Conservation (phyloP, 768 basidiomycete genomes). For the Pisolithus sp. region DNA sequence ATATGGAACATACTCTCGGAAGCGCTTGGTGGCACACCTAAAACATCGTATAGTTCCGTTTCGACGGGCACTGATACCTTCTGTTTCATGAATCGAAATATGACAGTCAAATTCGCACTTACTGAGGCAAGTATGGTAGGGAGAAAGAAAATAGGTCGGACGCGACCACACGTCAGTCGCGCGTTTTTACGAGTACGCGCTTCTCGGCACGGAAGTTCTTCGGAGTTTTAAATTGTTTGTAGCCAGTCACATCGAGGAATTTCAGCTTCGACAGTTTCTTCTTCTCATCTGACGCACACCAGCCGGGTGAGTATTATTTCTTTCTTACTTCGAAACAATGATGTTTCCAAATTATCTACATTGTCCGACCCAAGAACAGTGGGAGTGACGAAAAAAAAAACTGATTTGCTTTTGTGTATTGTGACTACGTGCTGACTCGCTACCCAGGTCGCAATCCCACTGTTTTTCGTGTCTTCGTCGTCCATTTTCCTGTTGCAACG, state of each 20-base stretch:
- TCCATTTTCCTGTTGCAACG: slow-evolving; percentile 13
- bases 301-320: slow-evolving; percentile 14
- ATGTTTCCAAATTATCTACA: slow-evolving; percentile 80
- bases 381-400: slow-evolving; percentile 42
- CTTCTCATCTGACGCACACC: not conserved
- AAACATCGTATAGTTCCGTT: slow-evolving; percentile 79
- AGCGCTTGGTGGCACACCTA: slow-evolving; percentile 67
- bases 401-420: slow-evolving; percentile 14
- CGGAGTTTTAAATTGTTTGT: slow-evolving; percentile 26
- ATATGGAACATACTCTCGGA: slow-evolving; percentile 50
- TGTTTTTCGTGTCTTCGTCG: slow-evolving; percentile 2
- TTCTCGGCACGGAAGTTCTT: slow-evolving; percentile 18
- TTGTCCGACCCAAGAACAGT: slow-evolving; percentile 60
- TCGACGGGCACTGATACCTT: slow-evolving; percentile 57
- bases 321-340: slow-evolving; percentile 29
- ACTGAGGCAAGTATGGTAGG: slow-evolving; percentile 16
- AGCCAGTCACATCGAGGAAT: not conserved
- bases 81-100: not conserved
- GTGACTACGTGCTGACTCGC: not conserved
- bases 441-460: no score
- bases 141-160: slow-evolving; percentile 1
- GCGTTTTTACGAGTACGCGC: slow-evolving; percentile 23
- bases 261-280: not conserved
- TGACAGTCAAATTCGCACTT: slow-evolving; percentile 12
- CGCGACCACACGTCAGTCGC: slow-evolving; percentile 6